Evolutionary conservation across 129 eudicot species (phyloP).

Genomic region (Erigeron canadensis): DNA sequence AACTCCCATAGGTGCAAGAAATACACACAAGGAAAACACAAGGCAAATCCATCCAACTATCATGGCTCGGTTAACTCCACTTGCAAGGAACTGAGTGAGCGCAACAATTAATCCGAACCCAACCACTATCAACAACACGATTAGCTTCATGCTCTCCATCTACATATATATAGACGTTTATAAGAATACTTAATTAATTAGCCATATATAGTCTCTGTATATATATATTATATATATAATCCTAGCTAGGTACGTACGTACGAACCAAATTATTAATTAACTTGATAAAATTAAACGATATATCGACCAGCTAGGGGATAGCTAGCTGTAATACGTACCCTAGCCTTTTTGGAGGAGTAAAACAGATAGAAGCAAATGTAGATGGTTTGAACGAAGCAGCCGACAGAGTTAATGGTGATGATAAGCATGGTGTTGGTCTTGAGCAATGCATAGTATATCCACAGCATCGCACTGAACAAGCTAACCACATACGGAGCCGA

Average conservation of each 20-base stretch:
- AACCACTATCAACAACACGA: conserved; percentile 35
- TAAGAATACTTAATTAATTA: conserved; percentile 18
- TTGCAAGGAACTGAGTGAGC: conserved; percentile 44
- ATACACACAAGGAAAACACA: conserved; percentile 60
- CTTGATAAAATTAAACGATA: too few relatives aligned
- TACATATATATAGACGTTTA: conserved; percentile 13
- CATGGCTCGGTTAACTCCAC: conserved; percentile 34
- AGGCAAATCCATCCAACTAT: conserved; percentile 90
- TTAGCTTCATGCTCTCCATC: conserved; percentile 53
- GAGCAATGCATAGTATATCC: conserved; percentile 68
- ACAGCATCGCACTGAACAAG: conserved; percentile 70
- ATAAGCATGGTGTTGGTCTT: conserved; percentile 52
- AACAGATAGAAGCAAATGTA: conserved; percentile 59
- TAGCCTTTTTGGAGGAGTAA: conserved; percentile 51
- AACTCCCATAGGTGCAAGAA: conserved; percentile 68
- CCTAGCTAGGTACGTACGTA: too few relatives aligned
- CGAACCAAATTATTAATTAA: too few relatives aligned
- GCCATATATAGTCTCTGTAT: too few relatives aligned
- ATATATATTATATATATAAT: too few relatives aligned
- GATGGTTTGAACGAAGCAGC: conserved; percentile 56
- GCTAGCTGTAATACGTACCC: conserved; percentile 29
- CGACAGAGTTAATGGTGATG: conserved; percentile 66
- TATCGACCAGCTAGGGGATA: too few relatives aligned
- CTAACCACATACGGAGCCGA: conserved; percentile 69
- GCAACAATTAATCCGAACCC: conserved; percentile 58